Base-by-base conservation (phyloP, 208 protist species). In the Leishmania major region DNA sequence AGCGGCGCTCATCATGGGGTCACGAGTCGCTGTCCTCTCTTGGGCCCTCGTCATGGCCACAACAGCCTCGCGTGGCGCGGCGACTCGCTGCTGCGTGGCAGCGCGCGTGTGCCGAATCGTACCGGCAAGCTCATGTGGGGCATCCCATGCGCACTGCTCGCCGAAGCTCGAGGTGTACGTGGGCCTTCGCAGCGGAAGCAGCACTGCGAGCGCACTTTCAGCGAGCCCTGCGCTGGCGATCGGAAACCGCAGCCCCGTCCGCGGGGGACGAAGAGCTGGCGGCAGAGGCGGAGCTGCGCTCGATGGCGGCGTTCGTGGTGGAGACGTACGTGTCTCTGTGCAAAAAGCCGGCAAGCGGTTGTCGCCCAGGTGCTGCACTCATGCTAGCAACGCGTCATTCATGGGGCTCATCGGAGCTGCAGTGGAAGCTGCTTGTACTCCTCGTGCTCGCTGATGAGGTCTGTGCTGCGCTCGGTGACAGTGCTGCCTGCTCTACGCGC, bases 11-110 rank as follows among this genome's bases (percentile, higher is more conserved):
- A 51, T 51, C 70, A 19, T 45, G n/a, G 2, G n/a, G 31, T 17
- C 51, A 17, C 25, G 11, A 6, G n/a, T 15, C 70, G 35, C 25
- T 45, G 70, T 19, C 70, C 43, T 25, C 73, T 19, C 31, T n/a
- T 0, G 51, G 4, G 11, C 13, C 51, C 53, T 59, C 51, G 51
- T 40, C 73, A 40, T 62, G 49, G 49, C n/a, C 73, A 10, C 60
- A n/a, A 31, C n/a, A 19, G 35, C 35, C 73, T 43, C 73, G 73
- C 10, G 73, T 62, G 22, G 47, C 35, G 35, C 73, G 47, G 5
- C 73, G 73, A 62, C 73, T 77, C 31, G 51, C 47, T 25, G 73
- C 73, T 25, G 73, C 51, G 51, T 77, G 73, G 73, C 31, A 77
- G 19, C 53, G n/a, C 40, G 13, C 19, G 28, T 79, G 57, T 28